A percentile compares a stretch with the other conserved stretches of the same genome.
Evolutionary conservation across 148 eudicot genomes (phyloP).

Genomic region (Amaranthus palmeri): DNA sequence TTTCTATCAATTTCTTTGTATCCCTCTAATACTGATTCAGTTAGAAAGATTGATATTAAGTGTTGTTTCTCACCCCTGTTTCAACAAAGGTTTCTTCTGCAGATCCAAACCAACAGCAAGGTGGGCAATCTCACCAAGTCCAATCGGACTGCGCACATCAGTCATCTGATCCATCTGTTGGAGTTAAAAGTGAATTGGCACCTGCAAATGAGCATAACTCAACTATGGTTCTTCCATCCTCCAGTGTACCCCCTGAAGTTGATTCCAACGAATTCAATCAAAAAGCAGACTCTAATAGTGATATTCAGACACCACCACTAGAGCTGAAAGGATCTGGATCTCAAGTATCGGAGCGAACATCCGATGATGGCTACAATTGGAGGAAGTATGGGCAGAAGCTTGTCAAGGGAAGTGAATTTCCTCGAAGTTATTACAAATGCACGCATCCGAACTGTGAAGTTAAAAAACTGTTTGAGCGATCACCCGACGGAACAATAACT

Average conservation of each 20-base stretch:
- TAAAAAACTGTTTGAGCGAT: slow-evolving; percentile 87
- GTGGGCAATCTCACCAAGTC: slow-evolving; percentile 34
- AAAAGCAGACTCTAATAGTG: slow-evolving; percentile 30
- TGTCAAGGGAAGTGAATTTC: slow-evolving; percentile 96
- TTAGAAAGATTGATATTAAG: neutral
- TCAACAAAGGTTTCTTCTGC: slow-evolving; percentile 41
- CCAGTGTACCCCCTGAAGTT: slow-evolving; percentile 31
- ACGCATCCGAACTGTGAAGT: slow-evolving; percentile 96
- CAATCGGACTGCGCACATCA: slow-evolving; percentile 42
- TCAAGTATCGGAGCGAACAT: slow-evolving; percentile 62
- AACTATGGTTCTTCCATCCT: slow-evolving; percentile 24
- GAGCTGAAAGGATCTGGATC: slow-evolving; percentile 47
- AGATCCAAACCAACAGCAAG: slow-evolving; percentile 41
- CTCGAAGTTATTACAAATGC: slow-evolving; percentile 97
- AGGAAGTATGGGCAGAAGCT: slow-evolving; percentile 97
- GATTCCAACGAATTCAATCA: slow-evolving; percentile 43
- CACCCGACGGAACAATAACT: slow-evolving; percentile 80
- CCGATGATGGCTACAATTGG: slow-evolving; percentile 98
- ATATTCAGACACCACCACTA: slow-evolving; percentile 41
- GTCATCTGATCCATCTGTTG: slow-evolving; percentile 35
- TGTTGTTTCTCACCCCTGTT: slow-evolving; percentile 20
- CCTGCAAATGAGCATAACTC: slow-evolving; percentile 32
- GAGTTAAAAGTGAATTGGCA: slow-evolving; percentile 39
- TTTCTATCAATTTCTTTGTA: neutral
- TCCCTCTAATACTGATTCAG: neutral